Evolutionary conservation across 1,139 yeast genomes (phyloP).

Genomic region (Kodamaea sp.): DNA sequence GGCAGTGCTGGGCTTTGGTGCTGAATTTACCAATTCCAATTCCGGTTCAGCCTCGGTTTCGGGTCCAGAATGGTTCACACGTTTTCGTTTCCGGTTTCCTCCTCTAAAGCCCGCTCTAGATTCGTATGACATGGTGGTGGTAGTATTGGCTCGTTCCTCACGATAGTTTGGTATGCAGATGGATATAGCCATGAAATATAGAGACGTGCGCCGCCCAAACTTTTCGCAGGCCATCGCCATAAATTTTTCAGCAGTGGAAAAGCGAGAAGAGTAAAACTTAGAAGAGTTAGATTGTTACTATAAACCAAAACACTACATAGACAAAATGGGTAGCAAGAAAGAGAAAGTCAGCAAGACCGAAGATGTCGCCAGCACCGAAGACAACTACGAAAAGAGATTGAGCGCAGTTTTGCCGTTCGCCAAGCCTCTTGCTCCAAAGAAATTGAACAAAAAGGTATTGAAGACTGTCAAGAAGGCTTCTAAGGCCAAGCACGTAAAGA

Average conservation of each 20-base stretch:
- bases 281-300: too few species aligned
- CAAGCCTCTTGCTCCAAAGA: constrained; percentile 92
- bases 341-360: constrained; percentile 48
- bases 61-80: constrained; percentile 1
- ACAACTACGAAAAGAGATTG: constrained; percentile 88
- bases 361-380: constrained; percentile 44
- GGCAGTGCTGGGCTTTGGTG: constrained; percentile 4
- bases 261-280: not conserved
- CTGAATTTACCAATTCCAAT: constrained; percentile 9
- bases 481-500: constrained; percentile 95
- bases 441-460: constrained; percentile 89
- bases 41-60: not conserved
- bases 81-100: constrained; percentile 11
- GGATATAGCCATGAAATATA: too few species aligned
- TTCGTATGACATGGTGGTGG: not conserved
- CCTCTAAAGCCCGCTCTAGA: constrained; percentile 5
- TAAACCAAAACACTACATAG: constrained; percentile 1
- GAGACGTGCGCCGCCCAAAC: too few species aligned
- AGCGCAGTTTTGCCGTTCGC: constrained; percentile 93
- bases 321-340: constrained; percentile 55
- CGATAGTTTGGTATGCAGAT: too few species aligned
- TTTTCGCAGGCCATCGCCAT: constrained; percentile 10
- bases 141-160: too few species aligned
- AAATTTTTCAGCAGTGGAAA: constrained; percentile 12
- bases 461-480: constrained; percentile 97